These are phyloP conservation scores for Corymbia maculata DNA, from an alignment of 345 rosid genomes.

Conservation along the genomic window DNA sequence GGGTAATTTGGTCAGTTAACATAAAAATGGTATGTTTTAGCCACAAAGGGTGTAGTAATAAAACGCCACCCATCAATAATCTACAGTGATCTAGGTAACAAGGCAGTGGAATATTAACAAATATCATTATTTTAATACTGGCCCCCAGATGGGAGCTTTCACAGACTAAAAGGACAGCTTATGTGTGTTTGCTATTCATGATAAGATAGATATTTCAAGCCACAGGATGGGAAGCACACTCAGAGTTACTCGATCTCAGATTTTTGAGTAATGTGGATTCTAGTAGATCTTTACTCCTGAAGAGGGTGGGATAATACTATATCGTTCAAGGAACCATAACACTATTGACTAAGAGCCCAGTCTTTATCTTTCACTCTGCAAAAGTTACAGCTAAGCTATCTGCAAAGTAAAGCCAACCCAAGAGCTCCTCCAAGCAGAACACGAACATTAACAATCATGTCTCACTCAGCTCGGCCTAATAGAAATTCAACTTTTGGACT, in stretches of 20 bases:
- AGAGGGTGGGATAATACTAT: not conserved
- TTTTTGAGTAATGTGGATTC: not conserved
- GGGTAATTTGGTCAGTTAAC: not conserved
- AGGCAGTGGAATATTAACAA: not conserved
- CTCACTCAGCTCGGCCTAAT: not conserved
- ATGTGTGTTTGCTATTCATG: not conserved
- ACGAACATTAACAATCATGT: not conserved
- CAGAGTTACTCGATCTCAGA: not conserved
- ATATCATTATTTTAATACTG: not conserved
- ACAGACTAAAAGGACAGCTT: not conserved
- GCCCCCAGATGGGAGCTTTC: not conserved
- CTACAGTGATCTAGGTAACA: not conserved
- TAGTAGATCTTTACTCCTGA: not conserved
- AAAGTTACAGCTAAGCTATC: not conserved
- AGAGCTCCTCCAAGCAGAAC: not conserved
- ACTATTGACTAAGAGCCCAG: not conserved
- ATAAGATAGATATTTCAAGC: not conserved
- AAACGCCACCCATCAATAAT: not conserved
- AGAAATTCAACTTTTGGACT: not conserved
- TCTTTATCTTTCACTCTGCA: not conserved
- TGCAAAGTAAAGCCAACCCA: not conserved
- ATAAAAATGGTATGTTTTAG: not conserved
- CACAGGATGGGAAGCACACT: not conserved
- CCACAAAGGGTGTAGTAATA: not conserved
- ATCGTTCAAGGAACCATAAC: not conserved